These are phyloP conservation scores for Emergomyces orientalis DNA, from an alignment of 2,329 filamentous ascomycete genomes.

Conservation along the genomic window DNA sequence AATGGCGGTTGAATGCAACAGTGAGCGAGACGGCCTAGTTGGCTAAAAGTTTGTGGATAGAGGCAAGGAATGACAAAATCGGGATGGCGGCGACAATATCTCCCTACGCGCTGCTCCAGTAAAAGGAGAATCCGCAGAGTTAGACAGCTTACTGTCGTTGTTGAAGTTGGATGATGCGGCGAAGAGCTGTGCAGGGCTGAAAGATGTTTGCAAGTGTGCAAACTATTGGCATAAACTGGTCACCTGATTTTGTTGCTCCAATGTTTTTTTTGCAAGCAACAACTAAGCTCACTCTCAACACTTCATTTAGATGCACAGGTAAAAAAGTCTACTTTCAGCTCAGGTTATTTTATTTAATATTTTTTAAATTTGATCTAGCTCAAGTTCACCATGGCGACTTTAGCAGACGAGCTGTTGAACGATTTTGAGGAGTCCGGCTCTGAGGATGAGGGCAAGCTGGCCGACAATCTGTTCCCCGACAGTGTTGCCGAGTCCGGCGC, in stretches of 20 bases:
- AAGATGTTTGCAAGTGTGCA: neutral
- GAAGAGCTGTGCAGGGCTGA: neutral
- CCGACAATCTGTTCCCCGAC: constrained; percentile 40
- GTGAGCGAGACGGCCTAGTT: neutral
- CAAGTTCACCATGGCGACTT: constrained; percentile 60
- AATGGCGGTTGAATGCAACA: constrained; percentile 5
- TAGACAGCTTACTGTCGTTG: neutral
- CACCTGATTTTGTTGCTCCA: neutral
- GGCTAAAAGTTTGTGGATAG: neutral
- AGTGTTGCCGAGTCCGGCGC: constrained; percentile 27
- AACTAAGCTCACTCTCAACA: neutral
- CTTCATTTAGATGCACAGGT: neutral
- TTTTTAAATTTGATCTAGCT: neutral
- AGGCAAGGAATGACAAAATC: neutral
- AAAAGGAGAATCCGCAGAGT: neutral
- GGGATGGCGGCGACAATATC: neutral
- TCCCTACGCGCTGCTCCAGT: neutral
- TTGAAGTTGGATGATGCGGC: neutral
- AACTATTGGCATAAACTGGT: neutral
- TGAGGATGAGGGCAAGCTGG: constrained; percentile 56
- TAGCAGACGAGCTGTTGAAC: constrained; percentile 85
- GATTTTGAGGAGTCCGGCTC: constrained; percentile 82
- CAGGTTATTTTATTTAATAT: neutral
- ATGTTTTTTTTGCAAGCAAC: neutral
- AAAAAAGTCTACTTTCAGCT: neutral